Conservation (phyloP, 2,329 filamentous ascomycete genomes). For the Epichloe sp. region DNA sequence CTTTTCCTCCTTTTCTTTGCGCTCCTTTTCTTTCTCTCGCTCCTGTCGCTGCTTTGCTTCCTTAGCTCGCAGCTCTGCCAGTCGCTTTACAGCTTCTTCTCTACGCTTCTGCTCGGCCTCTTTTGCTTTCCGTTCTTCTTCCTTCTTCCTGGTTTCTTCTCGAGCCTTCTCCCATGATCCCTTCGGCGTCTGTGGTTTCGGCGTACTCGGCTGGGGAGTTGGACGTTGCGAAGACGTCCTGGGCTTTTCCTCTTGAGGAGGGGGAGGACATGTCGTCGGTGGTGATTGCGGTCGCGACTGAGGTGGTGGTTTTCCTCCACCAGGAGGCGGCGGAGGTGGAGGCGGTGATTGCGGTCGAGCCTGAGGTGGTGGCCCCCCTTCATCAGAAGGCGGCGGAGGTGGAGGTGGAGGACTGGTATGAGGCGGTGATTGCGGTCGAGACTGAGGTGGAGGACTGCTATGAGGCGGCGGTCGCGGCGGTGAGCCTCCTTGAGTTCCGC, state of each 20-base stretch:
- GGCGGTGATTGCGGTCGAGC: constrained; percentile 5
- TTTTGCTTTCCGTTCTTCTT: constrained; percentile 48
- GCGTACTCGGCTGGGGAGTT: constrained; percentile 11
- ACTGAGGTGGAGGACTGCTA: constrained; percentile 5
- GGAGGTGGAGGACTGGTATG: background rate
- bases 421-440: constrained; percentile 5
- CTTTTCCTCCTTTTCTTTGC: constrained; percentile 23
- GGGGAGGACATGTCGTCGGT: background rate
- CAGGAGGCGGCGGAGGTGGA: background rate
- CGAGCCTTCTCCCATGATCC: constrained; percentile 55
- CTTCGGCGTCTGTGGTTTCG: constrained; percentile 21
- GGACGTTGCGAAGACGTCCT: constrained; percentile 9
- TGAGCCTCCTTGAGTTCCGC: constrained; percentile 14
- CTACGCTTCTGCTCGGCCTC: constrained; percentile 48
- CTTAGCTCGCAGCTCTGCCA: constrained; percentile 43
- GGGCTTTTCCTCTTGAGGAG: constrained; percentile 9
- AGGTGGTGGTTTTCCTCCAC: background rate
- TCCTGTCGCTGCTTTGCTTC: constrained; percentile 35
- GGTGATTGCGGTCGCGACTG: background rate
- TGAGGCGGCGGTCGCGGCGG: constrained; percentile 20
- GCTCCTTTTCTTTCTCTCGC: constrained; percentile 26
- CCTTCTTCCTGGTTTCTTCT: constrained; percentile 50
- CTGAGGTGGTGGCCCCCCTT: background rate
- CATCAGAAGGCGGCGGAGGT: background rate
- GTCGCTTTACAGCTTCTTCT: constrained; percentile 38